Base-by-base conservation (phyloP, 176 grass and related monocot species). In the Aegilops speltoides region DNA sequence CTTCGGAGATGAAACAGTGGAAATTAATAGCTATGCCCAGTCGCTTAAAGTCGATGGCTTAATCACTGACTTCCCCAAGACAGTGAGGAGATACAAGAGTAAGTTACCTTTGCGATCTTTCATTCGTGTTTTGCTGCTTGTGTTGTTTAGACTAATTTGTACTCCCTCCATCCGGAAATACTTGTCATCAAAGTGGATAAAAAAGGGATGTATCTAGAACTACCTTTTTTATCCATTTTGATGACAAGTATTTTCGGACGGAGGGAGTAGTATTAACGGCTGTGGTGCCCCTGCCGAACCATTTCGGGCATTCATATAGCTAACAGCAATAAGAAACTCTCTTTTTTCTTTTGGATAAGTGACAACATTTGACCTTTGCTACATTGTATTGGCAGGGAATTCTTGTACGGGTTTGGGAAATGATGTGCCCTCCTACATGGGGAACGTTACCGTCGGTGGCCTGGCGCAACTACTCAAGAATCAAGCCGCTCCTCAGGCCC, bases 21-120 rank as follows among this genome's bases (percentile, higher is more conserved):
- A 98, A 79, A 95, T 98, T 37, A 98, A 98, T 88, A 71, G 48
- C 81, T 96, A 88, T 88, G 85, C 89, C 77, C 26, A 69, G 29
- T 60, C 62, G 57, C 62, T 88, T 79, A 60, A 64, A 0, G 33
- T 94, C n/a, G 87, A 92, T 81, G 96, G 96, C 19, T 31, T 96
- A 19, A 93, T 98, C 19, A 98, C 96, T 10, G 93, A 98, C 82
- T 98, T 91, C 64, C 96, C 96, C 0, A 88, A 64, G 76, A 98
- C 96, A 19, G 96, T 76, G 60, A 82, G 48, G 68, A 89, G 88
- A 83, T 96, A 98, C 89, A 94, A 91, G 89, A 89, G 96, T 98
- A 88, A 78, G 90, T 85, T 32, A 3, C 1, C 1, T 73, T 73
- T 20, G 10, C 22, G 5, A 23, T 70, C 5, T 82, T 34, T 26